These are phyloP conservation scores for Arachnomyces sp. DNA, from an alignment of 2,329 filamentous ascomycete species.

Conservation along the genomic window DNA sequence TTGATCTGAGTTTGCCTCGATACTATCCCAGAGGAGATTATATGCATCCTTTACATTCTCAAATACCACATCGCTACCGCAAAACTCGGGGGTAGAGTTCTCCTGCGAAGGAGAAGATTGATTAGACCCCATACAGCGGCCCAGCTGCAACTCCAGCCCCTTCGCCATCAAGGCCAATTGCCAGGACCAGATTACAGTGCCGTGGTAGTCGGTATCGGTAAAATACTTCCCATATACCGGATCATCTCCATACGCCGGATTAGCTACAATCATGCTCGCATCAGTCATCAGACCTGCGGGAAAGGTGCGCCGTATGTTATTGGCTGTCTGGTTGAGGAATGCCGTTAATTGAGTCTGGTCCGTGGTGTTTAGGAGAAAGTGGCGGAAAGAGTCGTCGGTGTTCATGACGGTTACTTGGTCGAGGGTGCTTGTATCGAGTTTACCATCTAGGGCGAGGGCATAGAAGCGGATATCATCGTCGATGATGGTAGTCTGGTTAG, in stretches of 20 bases:
- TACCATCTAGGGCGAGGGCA: constrained; percentile 45
- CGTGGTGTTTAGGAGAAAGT: constrained; percentile 54
- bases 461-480: constrained; percentile 45
- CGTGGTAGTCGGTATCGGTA: constrained; percentile 53
- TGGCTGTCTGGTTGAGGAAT: constrained; percentile 50
- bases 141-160: constrained; percentile 51
- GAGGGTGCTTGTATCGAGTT: constrained; percentile 38
- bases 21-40: constrained; percentile 52
- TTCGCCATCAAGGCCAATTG: constrained; percentile 57
- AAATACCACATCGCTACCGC: constrained; percentile 36
- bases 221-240: constrained; percentile 44
- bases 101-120: neutral
- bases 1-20: constrained; percentile 46
- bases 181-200: constrained; percentile 59
- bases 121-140: constrained; percentile 35
- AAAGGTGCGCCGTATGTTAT: constrained; percentile 50
- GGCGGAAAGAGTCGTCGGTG: constrained; percentile 56
- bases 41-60: constrained; percentile 45
- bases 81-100: constrained; percentile 40
- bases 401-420: constrained; percentile 51
- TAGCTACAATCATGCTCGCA: constrained; percentile 52
- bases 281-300: constrained; percentile 51
- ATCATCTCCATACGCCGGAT: constrained; percentile 49
- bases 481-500: constrained; percentile 36
- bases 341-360: constrained; percentile 48